phyloP scores from a whole-genome alignment of 331 rosid species.

The Quercus tomentella region DNA sequence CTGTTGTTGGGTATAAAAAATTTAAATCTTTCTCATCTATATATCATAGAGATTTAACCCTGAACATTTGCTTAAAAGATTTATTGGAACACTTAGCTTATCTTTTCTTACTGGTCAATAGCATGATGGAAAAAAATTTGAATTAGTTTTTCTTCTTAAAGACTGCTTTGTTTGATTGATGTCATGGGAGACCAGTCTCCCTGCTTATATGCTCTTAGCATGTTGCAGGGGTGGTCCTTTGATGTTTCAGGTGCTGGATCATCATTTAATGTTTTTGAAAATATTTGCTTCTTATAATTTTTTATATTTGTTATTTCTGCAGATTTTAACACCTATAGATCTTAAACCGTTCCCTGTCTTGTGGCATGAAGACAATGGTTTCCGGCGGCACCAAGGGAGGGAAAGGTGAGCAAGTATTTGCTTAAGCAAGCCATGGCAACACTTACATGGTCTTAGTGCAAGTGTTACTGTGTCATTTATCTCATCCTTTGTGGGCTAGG shows the following conservation, averaged over 20 bases:
- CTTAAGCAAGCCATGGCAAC: constrained; percentile 5
- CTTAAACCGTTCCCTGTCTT: constrained; percentile 76
- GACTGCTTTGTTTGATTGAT: neutral
- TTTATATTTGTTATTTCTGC: constrained; percentile 27
- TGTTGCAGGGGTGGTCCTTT: neutral
- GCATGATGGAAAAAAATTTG: neutral
- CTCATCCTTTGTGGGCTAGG: neutral
- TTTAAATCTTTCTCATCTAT: neutral
- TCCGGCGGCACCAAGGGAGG: constrained; percentile 68
- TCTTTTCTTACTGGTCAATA: neutral
- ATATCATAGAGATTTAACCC: neutral
- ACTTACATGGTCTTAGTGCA: constrained; percentile 9
- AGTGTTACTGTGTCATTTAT: neutral
- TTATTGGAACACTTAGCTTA: neutral
- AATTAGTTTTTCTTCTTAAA: neutral
- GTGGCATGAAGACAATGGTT: constrained; percentile 90
- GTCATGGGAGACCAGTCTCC: neutral
- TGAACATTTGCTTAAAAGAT: neutral
- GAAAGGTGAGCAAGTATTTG: constrained; percentile 58
- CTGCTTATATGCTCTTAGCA: neutral
- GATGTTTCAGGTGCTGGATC: neutral
- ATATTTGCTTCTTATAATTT: neutral
- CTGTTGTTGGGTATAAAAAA: neutral
- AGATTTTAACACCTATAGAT: constrained; percentile 71
- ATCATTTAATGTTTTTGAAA: neutral